A percentile compares a stretch with the other conserved stretches of the same genome.
Evolutionary conservation across 106 monocot genomes (phyloP).

Genomic region (Apostasia shenzhenica): DNA sequence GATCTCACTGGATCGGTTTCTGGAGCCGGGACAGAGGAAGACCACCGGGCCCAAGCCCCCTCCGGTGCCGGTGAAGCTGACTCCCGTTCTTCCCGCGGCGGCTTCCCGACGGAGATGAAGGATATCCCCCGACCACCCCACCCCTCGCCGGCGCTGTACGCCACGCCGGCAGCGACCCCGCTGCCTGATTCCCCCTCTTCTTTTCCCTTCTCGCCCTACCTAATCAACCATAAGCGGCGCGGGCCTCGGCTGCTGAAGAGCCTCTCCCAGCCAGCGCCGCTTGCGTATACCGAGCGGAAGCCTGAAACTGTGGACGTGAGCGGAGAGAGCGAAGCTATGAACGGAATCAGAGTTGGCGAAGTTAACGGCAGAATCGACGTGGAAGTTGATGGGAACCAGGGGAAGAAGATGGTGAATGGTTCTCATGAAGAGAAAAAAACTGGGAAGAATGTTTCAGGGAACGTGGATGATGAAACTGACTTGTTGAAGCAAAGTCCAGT

Average conservation of each 20-base stretch:
- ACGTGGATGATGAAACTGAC: conserved; percentile 1
- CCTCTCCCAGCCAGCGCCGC: conserved; percentile 10
- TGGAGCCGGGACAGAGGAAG: conserved; percentile 45
- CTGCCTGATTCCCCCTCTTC: conserved; percentile 18
- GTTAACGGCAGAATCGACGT: background rate
- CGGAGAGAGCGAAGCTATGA: too few species aligned
- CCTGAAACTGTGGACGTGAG: too few species aligned
- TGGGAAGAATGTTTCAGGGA: background rate
- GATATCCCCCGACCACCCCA: conserved; percentile 5
- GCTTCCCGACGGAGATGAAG: background rate
- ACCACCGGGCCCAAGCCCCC: conserved; percentile 10
- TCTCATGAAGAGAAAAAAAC: background rate
- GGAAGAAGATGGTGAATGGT: background rate
- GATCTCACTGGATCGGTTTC: conserved; percentile 38
- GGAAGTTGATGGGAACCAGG: background rate
- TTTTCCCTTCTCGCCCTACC: conserved; percentile 20
- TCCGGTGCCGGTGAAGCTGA: conserved; percentile 9
- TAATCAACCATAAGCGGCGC: conserved; percentile 44
- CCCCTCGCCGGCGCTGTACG: conserved; percentile 49
- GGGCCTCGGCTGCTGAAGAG: conserved; percentile 42
- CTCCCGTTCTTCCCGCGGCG: background rate
- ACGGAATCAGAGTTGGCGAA: too few species aligned
- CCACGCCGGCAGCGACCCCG: conserved; percentile 34
- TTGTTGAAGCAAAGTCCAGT: background rate
- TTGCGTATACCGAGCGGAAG: background rate